Percentiles rank a stretch among this genome's conserved stretches.
phyloP scores from a whole-genome alignment of 331 rosid genomes.

The Acacia concinna region DNA sequence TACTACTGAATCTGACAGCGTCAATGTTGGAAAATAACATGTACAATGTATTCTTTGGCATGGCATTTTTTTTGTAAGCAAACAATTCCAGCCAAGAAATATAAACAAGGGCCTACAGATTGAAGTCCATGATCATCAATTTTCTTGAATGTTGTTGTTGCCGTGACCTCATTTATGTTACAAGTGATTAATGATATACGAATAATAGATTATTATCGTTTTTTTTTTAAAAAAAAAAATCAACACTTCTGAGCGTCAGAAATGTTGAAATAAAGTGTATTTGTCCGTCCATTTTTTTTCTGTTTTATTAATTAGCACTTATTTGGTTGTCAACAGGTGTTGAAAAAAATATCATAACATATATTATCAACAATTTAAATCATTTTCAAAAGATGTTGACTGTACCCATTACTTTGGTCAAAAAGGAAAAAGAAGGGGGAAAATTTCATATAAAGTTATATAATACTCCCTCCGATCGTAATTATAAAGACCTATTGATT shows the following conservation, averaged over 20 bases:
- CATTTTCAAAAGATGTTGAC: no score
- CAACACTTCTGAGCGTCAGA: not conserved
- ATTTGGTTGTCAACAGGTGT: not conserved
- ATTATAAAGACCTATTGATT: no score
- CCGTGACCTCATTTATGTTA: not conserved
- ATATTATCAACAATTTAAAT: no score
- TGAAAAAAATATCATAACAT: no score
- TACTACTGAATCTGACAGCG: slow-evolving; percentile 24
- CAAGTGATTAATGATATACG: not conserved
- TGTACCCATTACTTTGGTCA: no score
- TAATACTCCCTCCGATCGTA: no score
- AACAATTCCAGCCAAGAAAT: not conserved
- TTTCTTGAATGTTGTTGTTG: not conserved
- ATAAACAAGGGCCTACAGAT: slow-evolving; percentile 40
- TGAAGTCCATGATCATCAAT: slow-evolving; percentile 31
- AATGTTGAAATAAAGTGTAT: not conserved
- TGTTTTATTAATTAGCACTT: not conserved
- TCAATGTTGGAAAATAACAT: not conserved
- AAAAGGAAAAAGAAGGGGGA: no score
- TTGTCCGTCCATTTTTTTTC: not conserved
- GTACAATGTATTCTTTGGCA: not conserved
- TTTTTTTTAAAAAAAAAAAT: no score
- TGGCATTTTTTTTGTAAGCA: not conserved
- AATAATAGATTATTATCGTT: no score
- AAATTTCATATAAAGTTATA: no score